Evolutionary conservation across 228 moss, liverwort and hornwort species (phyloP).

Genomic region (Sphagnum magellanicum): DNA sequence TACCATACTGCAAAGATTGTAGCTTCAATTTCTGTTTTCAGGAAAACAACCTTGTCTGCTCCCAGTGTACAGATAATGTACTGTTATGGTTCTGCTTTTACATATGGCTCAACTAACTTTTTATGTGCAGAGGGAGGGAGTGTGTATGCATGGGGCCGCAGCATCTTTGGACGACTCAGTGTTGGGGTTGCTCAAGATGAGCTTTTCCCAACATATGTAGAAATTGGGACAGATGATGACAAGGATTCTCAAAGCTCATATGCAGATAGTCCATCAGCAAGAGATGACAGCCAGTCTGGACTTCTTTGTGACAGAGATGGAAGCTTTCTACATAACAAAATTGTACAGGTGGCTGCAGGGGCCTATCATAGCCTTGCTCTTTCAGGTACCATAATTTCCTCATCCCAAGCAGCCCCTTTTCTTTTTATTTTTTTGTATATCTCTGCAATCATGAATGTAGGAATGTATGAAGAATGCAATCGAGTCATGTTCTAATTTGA

Average conservation of each 20-base stretch:
- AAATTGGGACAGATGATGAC: constrained; percentile 23
- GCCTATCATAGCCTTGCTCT: constrained; percentile 59
- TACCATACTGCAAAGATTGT: no score
- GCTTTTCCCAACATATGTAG: constrained; percentile 41
- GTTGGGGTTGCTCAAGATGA: constrained; percentile 56
- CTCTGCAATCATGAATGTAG: no score
- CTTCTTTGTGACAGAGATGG: constrained; percentile 26
- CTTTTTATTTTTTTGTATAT: background rate
- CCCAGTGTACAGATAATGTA: no score
- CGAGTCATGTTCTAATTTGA: no score
- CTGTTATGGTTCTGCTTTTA: no score
- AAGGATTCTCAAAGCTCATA: constrained; percentile 8
- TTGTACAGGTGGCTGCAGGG: constrained; percentile 40
- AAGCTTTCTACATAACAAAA: constrained; percentile 12
- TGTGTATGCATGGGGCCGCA: constrained; percentile 60
- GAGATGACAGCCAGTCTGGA: constrained; percentile 23
- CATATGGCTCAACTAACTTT: no score
- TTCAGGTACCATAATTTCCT: constrained; percentile 18
- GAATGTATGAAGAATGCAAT: no score
- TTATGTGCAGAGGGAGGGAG: constrained; percentile 41
- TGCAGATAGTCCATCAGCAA: constrained; percentile 10
- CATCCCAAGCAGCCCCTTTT: background rate
- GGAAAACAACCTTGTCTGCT: no score
- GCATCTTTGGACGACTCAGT: constrained; percentile 50
- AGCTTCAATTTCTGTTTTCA: no score